A percentile compares a stretch with the other conserved stretches of the same genome.
phyloP scores from a whole-genome alignment of 257 asterid genomes.

The Mentha longifolia region DNA sequence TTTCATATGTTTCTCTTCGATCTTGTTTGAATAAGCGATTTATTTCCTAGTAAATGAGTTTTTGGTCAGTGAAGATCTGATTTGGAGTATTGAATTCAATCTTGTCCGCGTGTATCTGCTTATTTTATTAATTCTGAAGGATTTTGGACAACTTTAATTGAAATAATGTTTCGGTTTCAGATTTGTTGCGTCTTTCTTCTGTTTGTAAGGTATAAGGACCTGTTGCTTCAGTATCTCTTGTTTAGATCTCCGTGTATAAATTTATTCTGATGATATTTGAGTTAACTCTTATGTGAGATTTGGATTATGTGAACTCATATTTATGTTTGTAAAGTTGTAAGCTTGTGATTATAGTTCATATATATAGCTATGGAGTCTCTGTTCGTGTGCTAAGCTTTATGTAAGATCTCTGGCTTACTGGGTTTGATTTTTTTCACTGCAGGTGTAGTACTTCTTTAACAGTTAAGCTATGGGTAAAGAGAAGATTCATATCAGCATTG shows the following conservation, averaged over 20 bases:
- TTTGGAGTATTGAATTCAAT: not conserved
- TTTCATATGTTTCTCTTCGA: no score
- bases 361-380: no score
- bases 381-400: no score
- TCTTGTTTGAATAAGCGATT: not conserved
- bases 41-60: no score
- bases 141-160: not conserved
- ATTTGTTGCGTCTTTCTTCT: not conserved
- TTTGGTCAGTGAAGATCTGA: not conserved
- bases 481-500: slow-evolving; percentile 53
- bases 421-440: not conserved
- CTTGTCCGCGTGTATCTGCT: not conserved
- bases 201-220: not conserved
- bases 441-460: not conserved
- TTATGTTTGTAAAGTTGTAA: no score
- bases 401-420: not conserved
- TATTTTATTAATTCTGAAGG: no score
- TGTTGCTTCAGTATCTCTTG: not conserved
- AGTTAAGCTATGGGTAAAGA: slow-evolving; percentile 45
- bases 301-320: no score
- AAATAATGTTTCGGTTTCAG: no score
- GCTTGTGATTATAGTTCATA: no score
- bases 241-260: no score
- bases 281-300: no score
- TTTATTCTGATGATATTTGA: no score